A percentile compares a stretch with the other conserved stretches of the same genome.
phyloP scores from a whole-genome alignment of 805 yeast genomes.

The Jamesozyma piceae region DNA sequence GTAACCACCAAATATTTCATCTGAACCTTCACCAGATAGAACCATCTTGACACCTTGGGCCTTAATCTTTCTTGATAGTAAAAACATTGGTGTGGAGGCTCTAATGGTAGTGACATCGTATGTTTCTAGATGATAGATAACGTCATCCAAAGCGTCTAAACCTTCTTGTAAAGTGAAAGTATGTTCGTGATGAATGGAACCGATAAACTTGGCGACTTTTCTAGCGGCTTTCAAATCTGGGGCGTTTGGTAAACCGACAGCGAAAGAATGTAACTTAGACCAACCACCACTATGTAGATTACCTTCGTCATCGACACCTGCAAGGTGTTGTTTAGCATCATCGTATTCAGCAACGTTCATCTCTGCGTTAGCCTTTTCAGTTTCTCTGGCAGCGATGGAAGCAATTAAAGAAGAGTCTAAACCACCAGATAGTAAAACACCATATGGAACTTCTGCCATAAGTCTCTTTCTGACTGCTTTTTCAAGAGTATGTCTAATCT shows the following conservation, averaged over 20 bases:
- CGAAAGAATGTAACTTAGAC: constrained; percentile 87
- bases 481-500: constrained; percentile 75
- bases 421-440: constrained; percentile 95
- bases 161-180: constrained; percentile 96
- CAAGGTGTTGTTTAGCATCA: constrained; percentile 51
- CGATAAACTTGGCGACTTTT: constrained; percentile 92
- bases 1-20: constrained; percentile 98
- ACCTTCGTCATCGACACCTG: constrained; percentile 90
- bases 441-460: constrained; percentile 99
- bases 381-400: constrained; percentile 93
- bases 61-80: constrained; percentile 90
- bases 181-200: constrained; percentile 95
- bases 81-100: constrained; percentile 98
- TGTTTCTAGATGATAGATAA: constrained; percentile 91
- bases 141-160: constrained; percentile 88
- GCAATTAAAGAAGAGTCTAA: constrained; percentile 95
- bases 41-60: constrained; percentile 99
- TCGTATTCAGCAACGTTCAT: constrained; percentile 35
- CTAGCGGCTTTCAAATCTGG: constrained; percentile 96
- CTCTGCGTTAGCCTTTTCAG: constrained; percentile 43
- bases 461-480: constrained; percentile 96
- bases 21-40: constrained; percentile 96
- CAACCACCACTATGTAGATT: constrained; percentile 68
- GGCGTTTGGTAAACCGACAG: constrained; percentile 94
- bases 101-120: constrained; percentile 97